phyloP scores from a whole-genome alignment of 345 rosid species.

The Chamaenerion angustifolium region DNA sequence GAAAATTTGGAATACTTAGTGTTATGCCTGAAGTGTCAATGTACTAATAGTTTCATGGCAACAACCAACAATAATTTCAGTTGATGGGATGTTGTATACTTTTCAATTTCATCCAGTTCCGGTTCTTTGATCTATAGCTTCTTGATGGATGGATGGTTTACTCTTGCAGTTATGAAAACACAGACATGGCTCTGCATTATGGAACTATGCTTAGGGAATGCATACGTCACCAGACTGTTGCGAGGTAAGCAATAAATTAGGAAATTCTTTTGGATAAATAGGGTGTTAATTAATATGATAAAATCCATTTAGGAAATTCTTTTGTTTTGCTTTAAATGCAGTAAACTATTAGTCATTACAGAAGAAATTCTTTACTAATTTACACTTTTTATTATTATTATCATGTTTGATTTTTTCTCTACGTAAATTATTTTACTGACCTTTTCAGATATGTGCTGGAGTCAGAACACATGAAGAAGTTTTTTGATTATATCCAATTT shows the following conservation, averaged over 20 bases:
- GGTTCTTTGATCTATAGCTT: background rate
- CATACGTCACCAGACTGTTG: slow-evolving; percentile 23
- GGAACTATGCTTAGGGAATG: slow-evolving; percentile 21
- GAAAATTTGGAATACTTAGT: too few species aligned
- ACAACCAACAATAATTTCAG: too few species aligned
- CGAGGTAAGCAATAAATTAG: slow-evolving; percentile 12
- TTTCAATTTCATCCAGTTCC: background rate
- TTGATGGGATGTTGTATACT: background rate
- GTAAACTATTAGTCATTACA: too few species aligned
- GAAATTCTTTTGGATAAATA: too few species aligned
- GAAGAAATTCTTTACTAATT: background rate
- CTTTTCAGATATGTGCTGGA: slow-evolving; percentile 18
- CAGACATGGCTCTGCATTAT: slow-evolving; percentile 16
- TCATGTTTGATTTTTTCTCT: background rate
- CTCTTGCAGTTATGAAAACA: slow-evolving; percentile 14
- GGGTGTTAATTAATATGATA: background rate
- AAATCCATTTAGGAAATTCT: too few species aligned
- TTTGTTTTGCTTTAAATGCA: too few species aligned
- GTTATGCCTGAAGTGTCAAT: too few species aligned
- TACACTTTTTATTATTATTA: background rate
- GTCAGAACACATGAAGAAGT: slow-evolving; percentile 19
- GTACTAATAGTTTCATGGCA: too few species aligned
- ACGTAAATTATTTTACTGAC: too few species aligned
- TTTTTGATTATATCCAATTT: slow-evolving; percentile 19
- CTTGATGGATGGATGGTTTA: slow-evolving; percentile 1